Percentiles rank a stretch among this genome's conserved stretches.
These are phyloP conservation scores for Cytospora chrysosperma DNA, from an alignment of 2,329 filamentous ascomycete genomes.

Conservation along the genomic window DNA sequence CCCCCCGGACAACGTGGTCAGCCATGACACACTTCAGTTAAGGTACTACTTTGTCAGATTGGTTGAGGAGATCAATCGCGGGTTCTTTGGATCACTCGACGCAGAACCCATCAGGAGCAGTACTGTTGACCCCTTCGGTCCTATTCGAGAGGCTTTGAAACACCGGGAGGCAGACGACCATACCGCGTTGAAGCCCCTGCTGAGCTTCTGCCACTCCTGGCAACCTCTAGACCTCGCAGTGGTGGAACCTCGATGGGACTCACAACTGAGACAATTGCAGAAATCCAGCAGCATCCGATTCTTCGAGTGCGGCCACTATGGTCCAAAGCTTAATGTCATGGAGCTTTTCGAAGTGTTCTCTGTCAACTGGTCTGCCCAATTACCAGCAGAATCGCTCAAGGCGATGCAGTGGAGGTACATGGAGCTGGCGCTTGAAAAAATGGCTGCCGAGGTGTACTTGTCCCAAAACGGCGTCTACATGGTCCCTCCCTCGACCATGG, in stretches of 20 bases:
- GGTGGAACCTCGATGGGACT: constrained; percentile 1
- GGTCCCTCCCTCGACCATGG: constrained; percentile 5
- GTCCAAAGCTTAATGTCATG: background rate
- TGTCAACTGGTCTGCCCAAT: constrained; percentile 19
- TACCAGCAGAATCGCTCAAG: constrained; percentile 17
- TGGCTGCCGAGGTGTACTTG: constrained; percentile 22
- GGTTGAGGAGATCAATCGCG: constrained; percentile 16
- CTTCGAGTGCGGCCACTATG: constrained; percentile 6
- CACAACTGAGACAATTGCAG: background rate
- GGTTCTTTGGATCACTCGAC: background rate
- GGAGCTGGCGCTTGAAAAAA: constrained; percentile 17
- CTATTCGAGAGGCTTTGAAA: constrained; percentile 1
- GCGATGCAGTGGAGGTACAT: constrained; percentile 19
- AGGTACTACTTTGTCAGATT: constrained; percentile 10
- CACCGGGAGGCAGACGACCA: background rate
- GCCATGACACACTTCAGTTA: constrained; percentile 1
- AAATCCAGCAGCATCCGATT: constrained; percentile 3
- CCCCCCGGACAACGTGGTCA: background rate
- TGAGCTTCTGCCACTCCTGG: constrained; percentile 8
- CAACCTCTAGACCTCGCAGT: constrained; percentile 14
- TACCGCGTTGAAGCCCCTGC: constrained; percentile 16
- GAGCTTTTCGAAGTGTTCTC: constrained; percentile 20
- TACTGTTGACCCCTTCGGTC: background rate
- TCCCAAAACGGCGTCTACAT: constrained; percentile 15
- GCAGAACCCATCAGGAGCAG: background rate